Evolutionary conservation across 768 basidiomycete species (phyloP).

Genomic region (Asterophora lycoperdoides): DNA sequence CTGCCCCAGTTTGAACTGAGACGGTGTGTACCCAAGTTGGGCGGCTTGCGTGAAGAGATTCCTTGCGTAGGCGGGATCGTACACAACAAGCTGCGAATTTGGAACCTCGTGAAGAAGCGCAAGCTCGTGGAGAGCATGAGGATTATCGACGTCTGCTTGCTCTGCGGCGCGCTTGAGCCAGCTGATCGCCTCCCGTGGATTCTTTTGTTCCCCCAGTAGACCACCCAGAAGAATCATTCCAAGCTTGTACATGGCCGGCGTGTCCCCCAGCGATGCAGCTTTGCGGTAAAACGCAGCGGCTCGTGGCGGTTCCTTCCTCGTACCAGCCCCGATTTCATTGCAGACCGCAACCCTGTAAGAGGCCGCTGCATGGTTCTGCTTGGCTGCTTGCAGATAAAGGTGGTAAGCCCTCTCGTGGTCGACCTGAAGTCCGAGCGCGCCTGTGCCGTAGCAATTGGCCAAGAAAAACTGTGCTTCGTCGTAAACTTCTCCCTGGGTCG

Average conservation of each 20-base stretch:
- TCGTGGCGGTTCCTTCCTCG: slow-evolving; percentile 78
- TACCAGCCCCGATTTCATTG: slow-evolving; percentile 97
- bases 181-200: slow-evolving; percentile 86
- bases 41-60: slow-evolving; percentile 87
- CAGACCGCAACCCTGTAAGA: slow-evolving; percentile 98
- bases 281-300: slow-evolving; percentile 97
- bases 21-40: slow-evolving; percentile 88
- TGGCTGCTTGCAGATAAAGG: slow-evolving; percentile 93
- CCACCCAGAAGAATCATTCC: slow-evolving; percentile 95
- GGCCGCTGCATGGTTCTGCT: slow-evolving; percentile 93
- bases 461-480: slow-evolving; percentile 98
- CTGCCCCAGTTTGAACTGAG: slow-evolving; percentile 93
- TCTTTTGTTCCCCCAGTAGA: slow-evolving; percentile 73
- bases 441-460: slow-evolving; percentile 95
- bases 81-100: slow-evolving; percentile 61
- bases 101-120: slow-evolving; percentile 78
- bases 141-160: slow-evolving; percentile 97
- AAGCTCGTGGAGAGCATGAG: slow-evolving; percentile 96
- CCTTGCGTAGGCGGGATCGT: slow-evolving; percentile 80
- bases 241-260: slow-evolving; percentile 99
- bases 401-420: slow-evolving; percentile 99
- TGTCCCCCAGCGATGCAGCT: slow-evolving; percentile 93
- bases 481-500: slow-evolving; percentile 88
- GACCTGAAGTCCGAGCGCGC: slow-evolving; percentile 90
- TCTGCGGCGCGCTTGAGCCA: slow-evolving; percentile 95